Base-by-base conservation (phyloP, 495 filamentous ascomycete species). In the Pseudoneurospora amorphoporcata region DNA sequence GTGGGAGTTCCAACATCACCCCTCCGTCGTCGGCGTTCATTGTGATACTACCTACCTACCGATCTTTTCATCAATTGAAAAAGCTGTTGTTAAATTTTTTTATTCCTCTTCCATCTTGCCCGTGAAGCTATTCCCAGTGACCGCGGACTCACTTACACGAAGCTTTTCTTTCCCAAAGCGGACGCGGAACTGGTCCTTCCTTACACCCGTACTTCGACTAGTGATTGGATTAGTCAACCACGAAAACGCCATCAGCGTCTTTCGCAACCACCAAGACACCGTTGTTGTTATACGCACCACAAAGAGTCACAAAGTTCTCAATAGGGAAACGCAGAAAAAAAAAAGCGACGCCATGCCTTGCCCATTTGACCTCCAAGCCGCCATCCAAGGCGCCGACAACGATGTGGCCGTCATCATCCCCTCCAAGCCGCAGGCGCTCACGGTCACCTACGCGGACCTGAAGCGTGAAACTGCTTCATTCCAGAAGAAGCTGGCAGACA, bases 401-500 rank as follows among this genome's bases (percentile, higher is more conserved):
- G 75, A 81, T 16, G 79, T 82, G 41, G 92, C 91, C 39, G 84
- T 94, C 77, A 90, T 94, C 76, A 84, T 94, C 69, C 92, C 92
- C 53, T 83, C 83, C 45, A 85, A 85, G 39, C 82, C 90, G 1
- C 72, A 80, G n/a, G 77, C 87, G 72, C 81, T 92, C 12, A 84
- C 83, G 23, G 83, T 92, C 74, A 88, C 89, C 40, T 92, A 93
- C 82, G 76, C 80, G 47, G 82, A 90, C 74, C 88, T 95, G 40
- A 75, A 85, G 39, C 77, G 84, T 71, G 88, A 92, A 75, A 86
- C 91, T 29, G 80, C 81, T 69, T 80, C 83, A 35, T 93, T 94
- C 81, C 92, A 94, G 81, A 82, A 82, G 74, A 90, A 91, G 81
- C 87, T 95, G 42, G 92, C 92, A 14, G 83, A 83, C 45, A 83